Evolutionary conservation across 345 rosid species (phyloP).

Genomic region (Moringa oleifera): DNA sequence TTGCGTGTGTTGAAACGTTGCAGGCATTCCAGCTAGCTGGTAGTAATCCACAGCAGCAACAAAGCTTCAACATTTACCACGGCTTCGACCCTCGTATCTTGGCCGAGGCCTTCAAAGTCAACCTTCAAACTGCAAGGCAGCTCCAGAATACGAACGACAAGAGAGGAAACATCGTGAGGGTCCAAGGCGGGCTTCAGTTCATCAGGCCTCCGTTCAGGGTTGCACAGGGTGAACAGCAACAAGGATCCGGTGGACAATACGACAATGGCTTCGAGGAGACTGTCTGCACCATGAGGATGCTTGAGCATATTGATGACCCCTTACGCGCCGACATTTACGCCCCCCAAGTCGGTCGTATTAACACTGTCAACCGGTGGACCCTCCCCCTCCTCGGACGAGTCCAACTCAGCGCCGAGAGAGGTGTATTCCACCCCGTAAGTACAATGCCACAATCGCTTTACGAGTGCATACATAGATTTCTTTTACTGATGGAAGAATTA

Average conservation of each 20-base stretch:
- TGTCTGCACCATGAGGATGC: constrained; percentile 42
- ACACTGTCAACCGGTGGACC: constrained; percentile 41
- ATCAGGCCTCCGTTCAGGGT: constrained; percentile 33
- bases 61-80: constrained; percentile 36
- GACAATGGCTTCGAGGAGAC: constrained; percentile 58
- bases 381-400: constrained; percentile 47
- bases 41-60: constrained; percentile 36
- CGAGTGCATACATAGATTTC: constrained; percentile 9
- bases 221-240: not conserved
- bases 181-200: constrained; percentile 30
- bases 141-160: constrained; percentile 38
- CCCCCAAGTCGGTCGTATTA: constrained; percentile 43
- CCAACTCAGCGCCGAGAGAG: constrained; percentile 46
- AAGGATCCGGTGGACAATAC: constrained; percentile 12
- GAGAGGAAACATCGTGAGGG: constrained; percentile 48
- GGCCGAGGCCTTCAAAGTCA: constrained; percentile 49
- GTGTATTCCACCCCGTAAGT: constrained; percentile 33
- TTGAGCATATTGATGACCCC: constrained; percentile 49
- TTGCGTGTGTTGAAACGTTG: not conserved
- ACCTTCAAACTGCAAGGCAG: constrained; percentile 28
- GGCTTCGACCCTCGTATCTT: constrained; percentile 39
- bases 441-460: too few species aligned
- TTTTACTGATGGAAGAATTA: too few species aligned
- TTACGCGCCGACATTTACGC: constrained; percentile 40
- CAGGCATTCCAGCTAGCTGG: constrained; percentile 57